phyloP scores from a whole-genome alignment of 2,329 filamentous ascomycete species.

The Beauveria asiatica region DNA sequence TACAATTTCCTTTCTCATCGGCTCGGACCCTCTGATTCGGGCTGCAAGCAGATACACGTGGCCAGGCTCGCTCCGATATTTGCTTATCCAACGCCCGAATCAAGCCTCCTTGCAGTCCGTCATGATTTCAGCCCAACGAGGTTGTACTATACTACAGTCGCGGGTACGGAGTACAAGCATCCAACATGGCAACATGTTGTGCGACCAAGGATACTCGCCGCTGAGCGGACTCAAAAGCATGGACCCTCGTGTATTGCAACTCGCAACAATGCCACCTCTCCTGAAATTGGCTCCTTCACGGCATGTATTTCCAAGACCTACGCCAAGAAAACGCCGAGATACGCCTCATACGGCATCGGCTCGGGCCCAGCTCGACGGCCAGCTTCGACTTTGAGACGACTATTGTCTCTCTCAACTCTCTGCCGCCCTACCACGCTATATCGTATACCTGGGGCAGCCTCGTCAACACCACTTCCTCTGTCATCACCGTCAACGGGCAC shows the following conservation, averaged over 20 bases:
- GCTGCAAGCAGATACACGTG: neutral
- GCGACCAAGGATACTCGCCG: neutral
- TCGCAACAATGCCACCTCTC: neutral
- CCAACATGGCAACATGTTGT: neutral
- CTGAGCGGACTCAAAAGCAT: neutral
- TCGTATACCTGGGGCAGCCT: neutral
- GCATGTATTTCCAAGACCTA: neutral
- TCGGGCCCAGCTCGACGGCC: no score
- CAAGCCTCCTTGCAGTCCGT: neutral
- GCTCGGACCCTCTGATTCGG: neutral
- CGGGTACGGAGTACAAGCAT: neutral
- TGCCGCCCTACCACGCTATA: neutral
- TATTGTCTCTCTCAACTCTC: neutral
- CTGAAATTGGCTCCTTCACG: neutral
- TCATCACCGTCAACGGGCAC: neutral
- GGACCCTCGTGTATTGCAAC: neutral
- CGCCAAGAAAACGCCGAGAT: neutral
- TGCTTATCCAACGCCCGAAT: neutral
- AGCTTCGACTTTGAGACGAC: neutral
- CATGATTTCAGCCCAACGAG: neutral
- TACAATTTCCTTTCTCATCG: neutral
- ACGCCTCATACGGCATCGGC: neutral
- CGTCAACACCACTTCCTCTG: neutral
- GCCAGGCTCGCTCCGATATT: neutral
- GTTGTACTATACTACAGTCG: neutral